Base-by-base conservation (phyloP, 768 basidiomycete genomes). In the Mycena rosella region DNA sequence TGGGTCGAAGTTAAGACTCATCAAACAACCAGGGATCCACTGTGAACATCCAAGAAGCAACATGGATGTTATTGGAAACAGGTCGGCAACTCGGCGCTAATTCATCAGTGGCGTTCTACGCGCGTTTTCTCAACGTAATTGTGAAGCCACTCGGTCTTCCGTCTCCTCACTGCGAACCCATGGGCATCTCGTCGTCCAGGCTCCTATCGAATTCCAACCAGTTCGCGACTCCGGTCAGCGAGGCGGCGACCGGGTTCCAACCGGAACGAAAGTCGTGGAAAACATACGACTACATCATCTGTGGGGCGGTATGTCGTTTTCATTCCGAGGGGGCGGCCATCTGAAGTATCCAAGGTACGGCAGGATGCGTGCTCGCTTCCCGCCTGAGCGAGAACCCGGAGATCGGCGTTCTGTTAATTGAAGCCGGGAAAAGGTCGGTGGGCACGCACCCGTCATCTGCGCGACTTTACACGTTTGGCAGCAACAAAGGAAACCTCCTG, bases 321-420 rank as follows among this genome's bases (percentile, higher is more conserved):
- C 20, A 15, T 2, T 9, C n/a, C 26, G n/a, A 13, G 27, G 26
- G 32, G 13, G 14, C 13, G 27, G n/a, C n/a, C n/a, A n/a, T 13
- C 51, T 45, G 55, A 55, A 18, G 11, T 34, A 11, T 9, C 34
- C 20, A n/a, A 67, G 85, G 85, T 24, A 82, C 80, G 20, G 84
- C 84, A 2, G 84, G 85, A 0, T 81, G 82, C 54, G 82, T 83
- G 6, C 72, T 86, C 14, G 85, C 85, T 8, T 80, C 76, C 17
- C 79, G 85, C 44, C 75, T 86, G 29, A 78, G 83, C 0, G 84
- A 85, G 67, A 74, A 80, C 48, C 42, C 77, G 1, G 72, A 73
- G 2, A 30, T 78, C 0, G 77, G 73, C 0, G 83, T 86, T 27
- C 78, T 86, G 29, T 73, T 86, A 20, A 71, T 86, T 44, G 81